A percentile compares a stretch with the other conserved stretches of the same genome.
These are phyloP conservation scores for Tuber umbilicatum DNA, from an alignment of 495 filamentous ascomycete genomes.

Conservation along the genomic window DNA sequence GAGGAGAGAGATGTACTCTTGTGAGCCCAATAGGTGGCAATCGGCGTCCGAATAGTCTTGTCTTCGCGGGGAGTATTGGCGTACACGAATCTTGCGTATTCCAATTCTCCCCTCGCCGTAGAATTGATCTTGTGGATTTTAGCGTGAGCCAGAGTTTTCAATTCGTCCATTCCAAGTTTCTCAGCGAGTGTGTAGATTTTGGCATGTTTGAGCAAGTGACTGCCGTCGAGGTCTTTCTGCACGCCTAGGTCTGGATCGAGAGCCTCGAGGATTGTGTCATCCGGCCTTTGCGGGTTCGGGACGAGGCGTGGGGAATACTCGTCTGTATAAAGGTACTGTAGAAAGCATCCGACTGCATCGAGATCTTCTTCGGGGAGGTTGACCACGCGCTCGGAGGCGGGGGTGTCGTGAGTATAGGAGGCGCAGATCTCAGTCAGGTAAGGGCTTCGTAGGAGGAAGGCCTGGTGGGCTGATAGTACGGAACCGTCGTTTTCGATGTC, in stretches of 20 bases:
- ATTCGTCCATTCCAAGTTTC: constrained; percentile 62
- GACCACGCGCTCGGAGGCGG: constrained; percentile 58
- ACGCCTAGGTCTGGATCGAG: constrained; percentile 43
- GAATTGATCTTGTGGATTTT: constrained; percentile 87
- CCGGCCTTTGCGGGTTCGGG: constrained; percentile 43
- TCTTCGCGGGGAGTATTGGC: constrained; percentile 64
- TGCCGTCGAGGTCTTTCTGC: constrained; percentile 65
- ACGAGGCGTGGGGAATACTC: constrained; percentile 75
- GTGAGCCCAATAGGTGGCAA: constrained; percentile 85
- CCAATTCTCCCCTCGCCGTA: constrained; percentile 78
- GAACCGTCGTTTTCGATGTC: constrained; percentile 51
- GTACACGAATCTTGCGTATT: constrained; percentile 87
- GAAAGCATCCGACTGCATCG: constrained; percentile 76
- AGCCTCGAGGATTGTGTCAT: constrained; percentile 34
- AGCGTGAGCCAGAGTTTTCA: constrained; percentile 69
- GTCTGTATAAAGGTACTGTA: constrained; percentile 86
- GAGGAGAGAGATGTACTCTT: constrained; percentile 46
- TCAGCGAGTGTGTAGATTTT: constrained; percentile 82
- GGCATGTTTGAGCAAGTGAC: constrained; percentile 76
- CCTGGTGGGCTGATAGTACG: constrained; percentile 71
- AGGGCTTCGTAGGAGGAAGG: constrained; percentile 63
- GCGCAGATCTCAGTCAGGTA: constrained; percentile 61
- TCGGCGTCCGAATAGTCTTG: constrained; percentile 65
- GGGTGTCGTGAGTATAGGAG: constrained; percentile 52
- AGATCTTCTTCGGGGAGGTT: constrained; percentile 64